Evolutionary conservation across 768 basidiomycete species (phyloP), one percentile per base, ranked within the genome.

Genomic region (Phylloporus sp.): DNA sequence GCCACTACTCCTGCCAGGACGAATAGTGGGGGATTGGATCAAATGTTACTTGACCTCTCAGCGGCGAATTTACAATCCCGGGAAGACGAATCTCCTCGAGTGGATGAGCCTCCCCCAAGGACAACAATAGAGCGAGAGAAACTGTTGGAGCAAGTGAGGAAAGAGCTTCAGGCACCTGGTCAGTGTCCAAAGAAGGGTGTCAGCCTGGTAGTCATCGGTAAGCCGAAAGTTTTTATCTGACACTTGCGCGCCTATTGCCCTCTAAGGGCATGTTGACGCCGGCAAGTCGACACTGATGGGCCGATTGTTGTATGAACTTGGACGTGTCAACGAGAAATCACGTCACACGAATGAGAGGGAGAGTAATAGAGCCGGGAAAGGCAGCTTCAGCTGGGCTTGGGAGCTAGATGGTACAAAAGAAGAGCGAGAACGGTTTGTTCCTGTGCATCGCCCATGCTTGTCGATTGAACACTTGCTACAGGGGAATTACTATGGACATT

Each of bases 231-330:
- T 6, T 43, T 42, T 44, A 6, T 29, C 27, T 39, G 36, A 45
- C 11, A 28, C 31, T 39, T 23, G 46, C 43, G 42, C 52, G 24
- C 54, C 59, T 34, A 63, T 47, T 20, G 4, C 40, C 45, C 29
- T 41, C 39, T 42, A 59, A 97, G 95, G 97, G 34, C 97, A 99
- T 63, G 97, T 99, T 54, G 97, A 99, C 71, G 97, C 97, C 16
- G 97, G 97, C 23, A 99, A 99, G 70, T 97, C 94, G 5, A 99
- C 97, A 1, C 72, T 99, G 24, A 97, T 98, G 92, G 97, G 97
- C 2, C 78, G 95, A 49, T 62, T 99, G 52, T 63, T 98, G 46
- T 97, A 97, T 67, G 97, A 98, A 56, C 77, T 95, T 2, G 97
- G 97, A 13, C 78, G 80, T 58, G 66, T 97, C 44, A 88, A 89